Evolutionary conservation across 2,329 filamentous ascomycete genomes (phyloP).

Genomic region (Biscogniauxia mediterranea): DNA sequence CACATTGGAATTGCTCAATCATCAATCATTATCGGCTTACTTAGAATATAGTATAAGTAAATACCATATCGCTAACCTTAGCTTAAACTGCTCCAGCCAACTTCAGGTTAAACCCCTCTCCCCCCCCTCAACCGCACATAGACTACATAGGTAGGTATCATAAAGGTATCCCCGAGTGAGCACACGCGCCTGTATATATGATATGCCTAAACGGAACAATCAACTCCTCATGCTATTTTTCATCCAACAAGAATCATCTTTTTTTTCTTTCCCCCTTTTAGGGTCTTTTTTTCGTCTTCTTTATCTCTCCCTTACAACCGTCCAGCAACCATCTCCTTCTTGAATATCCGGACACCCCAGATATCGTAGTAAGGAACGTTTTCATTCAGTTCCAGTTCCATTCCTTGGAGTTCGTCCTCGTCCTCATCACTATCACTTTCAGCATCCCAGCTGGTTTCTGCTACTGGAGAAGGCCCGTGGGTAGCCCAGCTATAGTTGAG

Average conservation of each 20-base stretch:
- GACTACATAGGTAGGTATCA: no score
- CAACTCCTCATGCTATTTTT: neutral
- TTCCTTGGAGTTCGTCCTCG: constrained; percentile 21
- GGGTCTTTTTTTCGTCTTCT: neutral
- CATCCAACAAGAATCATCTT: neutral
- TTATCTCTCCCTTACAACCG: constrained; percentile 34
- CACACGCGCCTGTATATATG: neutral
- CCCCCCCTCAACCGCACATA: neutral
- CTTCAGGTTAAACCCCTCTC: no score
- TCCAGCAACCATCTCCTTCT: constrained; percentile 52
- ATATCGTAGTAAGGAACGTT: constrained; percentile 44
- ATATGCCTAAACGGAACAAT: neutral
- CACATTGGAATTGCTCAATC: neutral
- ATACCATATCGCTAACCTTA: neutral
- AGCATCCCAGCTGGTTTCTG: constrained; percentile 28
- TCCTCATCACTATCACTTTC: constrained; percentile 37
- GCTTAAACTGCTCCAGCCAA: no score
- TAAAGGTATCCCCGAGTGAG: neutral
- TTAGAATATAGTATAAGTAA: no score
- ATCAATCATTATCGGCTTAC: neutral
- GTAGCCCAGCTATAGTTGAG: constrained; percentile 5
- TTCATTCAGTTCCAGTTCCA: constrained; percentile 40
- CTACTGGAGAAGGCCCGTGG: constrained; percentile 25
- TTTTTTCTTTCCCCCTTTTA: neutral
- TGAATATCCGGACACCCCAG: constrained; percentile 53